These are phyloP conservation scores for Jatropha curcas DNA, from an alignment of 345 rosid genomes.

Conservation along the genomic window DNA sequence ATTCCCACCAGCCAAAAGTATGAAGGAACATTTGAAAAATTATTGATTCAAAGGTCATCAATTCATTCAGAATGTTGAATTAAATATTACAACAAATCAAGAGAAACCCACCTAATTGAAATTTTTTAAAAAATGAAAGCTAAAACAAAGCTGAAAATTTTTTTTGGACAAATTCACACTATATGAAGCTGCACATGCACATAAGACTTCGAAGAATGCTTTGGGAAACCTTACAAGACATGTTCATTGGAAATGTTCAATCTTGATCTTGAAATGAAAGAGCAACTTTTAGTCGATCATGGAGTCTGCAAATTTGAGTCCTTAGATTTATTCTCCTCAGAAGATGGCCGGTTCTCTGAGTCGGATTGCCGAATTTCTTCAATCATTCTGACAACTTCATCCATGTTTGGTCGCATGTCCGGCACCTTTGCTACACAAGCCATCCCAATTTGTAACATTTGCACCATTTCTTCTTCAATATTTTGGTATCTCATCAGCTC, in stretches of 20 bases:
- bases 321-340: conserved; percentile 74
- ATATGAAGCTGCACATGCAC: conserved; percentile 10
- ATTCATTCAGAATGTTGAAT: conserved; percentile 30
- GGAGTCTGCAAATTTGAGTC: conserved; percentile 76
- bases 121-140: background rate
- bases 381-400: conserved; percentile 77
- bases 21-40: background rate
- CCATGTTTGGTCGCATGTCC: conserved; percentile 69
- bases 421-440: conserved; percentile 67
- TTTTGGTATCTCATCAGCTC: conserved; percentile 76
- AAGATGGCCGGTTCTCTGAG: conserved; percentile 77
- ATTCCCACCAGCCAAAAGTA: background rate
- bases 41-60: conserved; percentile 19
- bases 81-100: conserved; percentile 29
- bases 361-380: conserved; percentile 77
- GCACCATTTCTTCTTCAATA: conserved; percentile 85
- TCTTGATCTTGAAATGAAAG: conserved; percentile 7
- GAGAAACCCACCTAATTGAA: conserved; percentile 4
- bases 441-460: conserved; percentile 78
- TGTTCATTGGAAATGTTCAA: background rate
- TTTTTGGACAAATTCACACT: conserved; percentile 22
- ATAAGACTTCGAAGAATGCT: background rate
- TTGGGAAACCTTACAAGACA: background rate
- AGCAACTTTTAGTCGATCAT: conserved; percentile 27
- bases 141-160: conserved; percentile 10